Evolutionary conservation across 2,329 filamentous ascomycete genomes (phyloP), one percentile per base, ranked within the genome.

Genomic region (Diaporthe sp.): DNA sequence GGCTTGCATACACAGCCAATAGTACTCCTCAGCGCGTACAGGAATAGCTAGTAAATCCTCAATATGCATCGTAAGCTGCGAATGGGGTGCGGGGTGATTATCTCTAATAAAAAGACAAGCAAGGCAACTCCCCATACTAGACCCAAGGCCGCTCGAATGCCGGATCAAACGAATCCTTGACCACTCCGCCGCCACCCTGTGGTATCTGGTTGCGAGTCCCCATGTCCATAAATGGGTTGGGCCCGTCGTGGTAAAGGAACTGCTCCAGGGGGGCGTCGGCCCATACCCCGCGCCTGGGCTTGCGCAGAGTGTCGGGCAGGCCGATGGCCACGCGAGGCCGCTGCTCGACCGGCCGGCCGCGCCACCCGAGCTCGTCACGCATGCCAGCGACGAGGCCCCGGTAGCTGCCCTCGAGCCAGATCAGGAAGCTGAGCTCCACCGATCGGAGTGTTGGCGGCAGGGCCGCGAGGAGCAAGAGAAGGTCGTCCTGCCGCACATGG

Each of bases 341-440:
- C n/a, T 34, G 37, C 46, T 34, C 34, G 25, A 8, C 17, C 17
- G 42, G 17, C 31, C 71, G 71, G 8, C n/a, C 9, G 3, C 31
- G 42, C 58, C 57, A 65, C 6, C 28, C 58, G 25, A 73, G 57
- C 57, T 34, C 12, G 71, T 67, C 57, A 9, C 71, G 58, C 58
- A 73, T 62, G 31, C 57, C 34, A 13, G n/a, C 55, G 15, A 72
- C 22, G 9, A 73, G 31, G 37, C 15, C 58, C 42, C 39, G 25
- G 10, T 53, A 61, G 44, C 37, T 77, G 17, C 61, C 53, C 31
- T 62, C 39, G 51, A 39, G 22, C n/a, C 80, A 80, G 37, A 28
- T 22, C 8, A 82, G 74, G 31, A 79, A 79, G 72, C 79, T 81
- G 22, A 83, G 76, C 55, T 83, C 78, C 4, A 82, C 78, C n/a